Base-by-base conservation (phyloP, 805 yeast genomes). In the Barnettozyma sp. region DNA sequence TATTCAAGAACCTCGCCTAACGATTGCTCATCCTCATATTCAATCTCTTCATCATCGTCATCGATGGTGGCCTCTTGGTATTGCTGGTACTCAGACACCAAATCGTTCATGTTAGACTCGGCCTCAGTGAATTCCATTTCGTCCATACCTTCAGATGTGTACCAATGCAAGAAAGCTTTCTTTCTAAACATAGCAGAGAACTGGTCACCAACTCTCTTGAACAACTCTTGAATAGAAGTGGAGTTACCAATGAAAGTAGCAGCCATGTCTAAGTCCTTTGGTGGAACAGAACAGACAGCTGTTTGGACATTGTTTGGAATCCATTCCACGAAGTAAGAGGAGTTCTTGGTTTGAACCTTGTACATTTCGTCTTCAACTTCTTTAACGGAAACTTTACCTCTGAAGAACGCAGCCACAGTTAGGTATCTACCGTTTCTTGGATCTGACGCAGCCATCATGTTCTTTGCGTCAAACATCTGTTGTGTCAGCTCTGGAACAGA, bases 151-250 rank as follows among this genome's bases (percentile, higher is more conserved):
- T 90, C 98, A 59, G 97, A 94, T 35, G 94, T 97, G 60, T 87
- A 90, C 97, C 97, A 92, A 71, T 90, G 98, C 50, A 90, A 97
- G 62, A 92, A 90, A 35, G 98, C 98, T 66, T 97, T 86, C 81
- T 90, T 92, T 60, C 92, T 76, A 73, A 87, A 90, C 98, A 90
- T 90, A 58, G 90, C 78, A 65, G 90, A 97, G 68, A 90, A 90
- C 71, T 90, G 94, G 62, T 78, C 78, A 70, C 92, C 97, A 54
- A 92, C 83, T 68, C 96, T 85, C 66, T 83, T 79, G 96, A 97
- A 90, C 36, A 97, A 95, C 62, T 90, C 97, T 42, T 95, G 94
- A 59, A 90, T 92, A 29, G 97, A 95, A 39, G 97, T 90, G 32
- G 97, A 92, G 68, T 90, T 90, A 47, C 97, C 97, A 65, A 97